Percentiles rank a stretch among this genome's conserved stretches.
These are phyloP conservation scores for Ceratocystis ficicola DNA, from an alignment of 2,329 filamentous ascomycete genomes.

Conservation along the genomic window DNA sequence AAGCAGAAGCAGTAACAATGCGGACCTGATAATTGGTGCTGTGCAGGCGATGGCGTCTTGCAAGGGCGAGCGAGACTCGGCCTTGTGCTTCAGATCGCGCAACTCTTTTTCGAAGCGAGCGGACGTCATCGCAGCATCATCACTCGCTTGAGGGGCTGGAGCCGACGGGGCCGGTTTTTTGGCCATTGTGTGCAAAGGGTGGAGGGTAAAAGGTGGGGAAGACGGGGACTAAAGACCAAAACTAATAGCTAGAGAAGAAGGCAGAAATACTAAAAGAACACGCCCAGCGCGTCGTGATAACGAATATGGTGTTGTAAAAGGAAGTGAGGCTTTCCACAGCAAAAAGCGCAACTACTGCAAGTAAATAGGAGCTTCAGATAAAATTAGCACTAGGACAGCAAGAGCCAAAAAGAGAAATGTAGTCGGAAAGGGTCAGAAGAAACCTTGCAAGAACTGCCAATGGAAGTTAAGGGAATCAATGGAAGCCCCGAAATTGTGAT, in stretches of 20 bases:
- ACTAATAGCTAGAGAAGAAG: background rate
- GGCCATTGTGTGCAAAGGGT: constrained; percentile 17
- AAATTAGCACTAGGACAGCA: background rate
- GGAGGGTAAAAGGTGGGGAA: background rate
- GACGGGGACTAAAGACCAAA: background rate
- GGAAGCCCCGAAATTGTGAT: background rate
- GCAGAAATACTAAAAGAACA: background rate
- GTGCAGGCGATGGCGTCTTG: constrained; percentile 27
- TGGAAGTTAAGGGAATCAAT: background rate
- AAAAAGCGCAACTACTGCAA: constrained; percentile 4
- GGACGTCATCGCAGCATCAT: constrained; percentile 33
- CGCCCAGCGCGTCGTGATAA: constrained; percentile 3
- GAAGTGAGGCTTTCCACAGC: background rate
- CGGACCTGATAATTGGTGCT: constrained; percentile 31
- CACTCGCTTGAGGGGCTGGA: constrained; percentile 20
- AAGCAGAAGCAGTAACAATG: constrained; percentile 37
- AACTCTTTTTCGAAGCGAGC: constrained; percentile 45
- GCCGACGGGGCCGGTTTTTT: constrained; percentile 12
- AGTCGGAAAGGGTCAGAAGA: background rate
- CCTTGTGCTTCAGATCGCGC: constrained; percentile 38
- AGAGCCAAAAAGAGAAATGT: background rate
- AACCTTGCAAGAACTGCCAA: background rate
- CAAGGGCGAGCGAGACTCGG: constrained; percentile 29
- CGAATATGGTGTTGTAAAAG: background rate
- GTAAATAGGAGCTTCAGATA: background rate